phyloP scores from a whole-genome alignment of 2,329 filamentous ascomycete species.

The Fusarium buharicum region DNA sequence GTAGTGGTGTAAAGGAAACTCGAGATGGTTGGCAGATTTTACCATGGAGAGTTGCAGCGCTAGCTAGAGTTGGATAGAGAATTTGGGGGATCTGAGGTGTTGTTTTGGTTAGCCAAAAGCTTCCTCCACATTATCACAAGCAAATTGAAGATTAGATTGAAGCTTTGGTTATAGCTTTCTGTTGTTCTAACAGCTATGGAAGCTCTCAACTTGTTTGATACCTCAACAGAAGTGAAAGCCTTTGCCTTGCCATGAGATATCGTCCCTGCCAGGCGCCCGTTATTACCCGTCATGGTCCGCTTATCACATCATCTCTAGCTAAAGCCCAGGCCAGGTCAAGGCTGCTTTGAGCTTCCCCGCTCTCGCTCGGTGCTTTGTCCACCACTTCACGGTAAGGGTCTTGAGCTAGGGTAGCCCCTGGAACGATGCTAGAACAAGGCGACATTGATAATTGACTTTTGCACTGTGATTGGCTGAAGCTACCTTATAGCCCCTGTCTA shows the following conservation, averaged over 20 bases:
- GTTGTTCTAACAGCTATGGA: no score
- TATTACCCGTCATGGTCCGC: constrained; percentile 34
- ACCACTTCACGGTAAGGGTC: constrained; percentile 17
- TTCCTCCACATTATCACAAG: constrained; percentile 25
- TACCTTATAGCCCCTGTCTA: constrained; percentile 22
- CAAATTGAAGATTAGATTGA: not conserved
- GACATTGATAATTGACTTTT: constrained; percentile 13
- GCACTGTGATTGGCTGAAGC: constrained; percentile 20
- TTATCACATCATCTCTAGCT: constrained; percentile 28
- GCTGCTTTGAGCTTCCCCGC: constrained; percentile 27
- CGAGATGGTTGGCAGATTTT: constrained; percentile 20
- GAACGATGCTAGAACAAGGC: constrained; percentile 15
- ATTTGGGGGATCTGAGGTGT: constrained; percentile 8
- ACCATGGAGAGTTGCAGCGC: not conserved
- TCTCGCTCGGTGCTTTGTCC: constrained; percentile 26
- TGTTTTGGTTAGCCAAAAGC: constrained; percentile 1
- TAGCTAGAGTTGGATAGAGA: constrained; percentile 10
- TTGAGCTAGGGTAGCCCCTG: constrained; percentile 24
- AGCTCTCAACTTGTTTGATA: not conserved
- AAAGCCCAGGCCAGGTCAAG: not conserved
- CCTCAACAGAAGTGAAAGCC: constrained; percentile 1
- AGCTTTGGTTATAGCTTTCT: no score
- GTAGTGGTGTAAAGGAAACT: constrained; percentile 24
- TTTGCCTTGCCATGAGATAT: not conserved
- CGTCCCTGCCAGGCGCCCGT: constrained; percentile 13